Evolutionary conservation across 495 filamentous ascomycete species (phyloP), one percentile per base, ranked within the genome.

Genomic region (Annulohypoxylon nitens): DNA sequence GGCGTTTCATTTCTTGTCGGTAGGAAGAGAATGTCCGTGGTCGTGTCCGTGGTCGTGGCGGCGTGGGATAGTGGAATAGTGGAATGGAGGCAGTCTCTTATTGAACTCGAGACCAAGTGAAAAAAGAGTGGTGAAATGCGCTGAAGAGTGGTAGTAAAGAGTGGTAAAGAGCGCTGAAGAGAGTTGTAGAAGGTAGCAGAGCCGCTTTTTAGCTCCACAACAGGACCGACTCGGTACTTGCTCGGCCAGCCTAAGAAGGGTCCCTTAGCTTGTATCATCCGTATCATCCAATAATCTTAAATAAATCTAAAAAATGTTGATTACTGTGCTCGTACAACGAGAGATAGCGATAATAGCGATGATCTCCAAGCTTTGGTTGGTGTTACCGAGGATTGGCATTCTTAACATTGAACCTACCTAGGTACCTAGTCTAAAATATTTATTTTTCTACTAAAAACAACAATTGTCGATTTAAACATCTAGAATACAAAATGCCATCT

Each of bases 191-290:
- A 30, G 30, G 30, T 30, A 30, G 71, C 72, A 71, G 72, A 75
- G 69, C 68, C 73, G 73, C 68, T 71, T 69, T 72, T 69, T 72
- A 30, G 37, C 45, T 75, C 73, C 73, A 75, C 73, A 71, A 71
- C 64, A 75, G 69, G 73, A 71, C 73, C 73, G 73, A 75, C 73
- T 75, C 69, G 73, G 73, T 71, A 75, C 68, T 72, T 75, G 68
- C 59, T 75, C 73, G 73, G 73, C 61, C 63, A 64, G 33, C 63
- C 72, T 75, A 71, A 68, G 43, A 54, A 12, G 51, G 50, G 23
- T 30, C 60, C 34, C n/a, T 8, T 51, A 25, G 43, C 10, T 14
- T 48, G 26, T 67, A 16, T 55, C 54, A 39, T 55, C 20, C 20
- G 23, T 55, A 20, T 62, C 45, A 34, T 59, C 66, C 66, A 74